phyloP scores from a whole-genome alignment of 2,329 filamentous ascomycete genomes.

The Fusarium multiceps region DNA sequence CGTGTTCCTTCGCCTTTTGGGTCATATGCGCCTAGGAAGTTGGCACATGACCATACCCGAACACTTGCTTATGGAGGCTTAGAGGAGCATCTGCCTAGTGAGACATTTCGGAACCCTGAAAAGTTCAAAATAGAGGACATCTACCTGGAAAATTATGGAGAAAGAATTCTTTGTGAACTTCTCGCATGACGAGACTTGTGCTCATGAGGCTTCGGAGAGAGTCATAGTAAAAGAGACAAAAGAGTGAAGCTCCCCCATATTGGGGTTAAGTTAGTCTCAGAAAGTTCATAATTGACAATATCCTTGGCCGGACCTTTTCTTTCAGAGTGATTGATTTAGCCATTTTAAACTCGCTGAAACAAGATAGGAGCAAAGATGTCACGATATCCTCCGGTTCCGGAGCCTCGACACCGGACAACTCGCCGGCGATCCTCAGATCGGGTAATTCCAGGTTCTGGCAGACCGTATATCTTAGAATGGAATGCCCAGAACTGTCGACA shows the following conservation, averaged over 20 bases:
- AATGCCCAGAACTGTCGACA: slow-evolving; percentile 37
- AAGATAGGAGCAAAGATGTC: slow-evolving; percentile 23
- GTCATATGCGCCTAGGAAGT: slow-evolving; percentile 36
- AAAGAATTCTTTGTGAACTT: slow-evolving; percentile 15
- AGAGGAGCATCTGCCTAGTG: slow-evolving; percentile 41
- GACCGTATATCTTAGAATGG: slow-evolving; percentile 44
- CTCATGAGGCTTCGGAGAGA: slow-evolving; percentile 32
- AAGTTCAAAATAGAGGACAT: slow-evolving; percentile 4
- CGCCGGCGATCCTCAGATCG: slow-evolving; percentile 40
- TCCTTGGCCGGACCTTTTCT: neutral
- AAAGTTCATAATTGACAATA: neutral
- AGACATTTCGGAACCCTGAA: slow-evolving; percentile 7
- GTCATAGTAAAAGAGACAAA: slow-evolving; percentile 26
- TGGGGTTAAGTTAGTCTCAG: neutral
- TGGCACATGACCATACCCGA: slow-evolving; percentile 39
- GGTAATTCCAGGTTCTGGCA: slow-evolving; percentile 15
- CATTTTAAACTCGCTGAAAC: neutral
- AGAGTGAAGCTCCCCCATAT: slow-evolving; percentile 18
- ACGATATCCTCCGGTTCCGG: slow-evolving; percentile 26
- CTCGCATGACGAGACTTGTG: slow-evolving; percentile 40
- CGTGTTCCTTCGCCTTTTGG: slow-evolving; percentile 30
- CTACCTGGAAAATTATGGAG: slow-evolving; percentile 14
- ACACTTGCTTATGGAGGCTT: slow-evolving; percentile 38
- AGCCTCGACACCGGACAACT: slow-evolving; percentile 32
- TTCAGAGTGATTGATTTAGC: neutral